These are phyloP conservation scores for Lepraria neglecta DNA, from an alignment of 495 filamentous ascomycete species.

Conservation along the genomic window DNA sequence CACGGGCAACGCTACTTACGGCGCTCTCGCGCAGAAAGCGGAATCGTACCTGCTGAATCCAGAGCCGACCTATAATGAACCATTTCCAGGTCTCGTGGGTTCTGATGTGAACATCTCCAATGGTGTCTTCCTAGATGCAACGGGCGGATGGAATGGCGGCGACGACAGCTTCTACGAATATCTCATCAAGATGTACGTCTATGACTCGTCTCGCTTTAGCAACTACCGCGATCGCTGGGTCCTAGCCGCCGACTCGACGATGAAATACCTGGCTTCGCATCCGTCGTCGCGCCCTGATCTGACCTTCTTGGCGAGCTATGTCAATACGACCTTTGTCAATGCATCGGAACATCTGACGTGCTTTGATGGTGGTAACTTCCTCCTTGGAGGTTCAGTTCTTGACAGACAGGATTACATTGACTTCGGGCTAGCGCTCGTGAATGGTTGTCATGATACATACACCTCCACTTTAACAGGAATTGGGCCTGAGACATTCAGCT, in stretches of 20 bases:
- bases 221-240: slow-evolving; percentile 70
- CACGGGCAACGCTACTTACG: slow-evolving; percentile 59
- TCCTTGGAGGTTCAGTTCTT: slow-evolving; percentile 73
- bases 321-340: slow-evolving; percentile 45
- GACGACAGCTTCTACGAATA: slow-evolving; percentile 88
- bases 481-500: slow-evolving; percentile 71
- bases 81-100: slow-evolving; percentile 74
- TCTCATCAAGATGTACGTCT: slow-evolving; percentile 88
- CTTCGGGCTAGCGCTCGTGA: slow-evolving; percentile 68
- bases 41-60: slow-evolving; percentile 69
- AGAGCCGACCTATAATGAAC: slow-evolving; percentile 53
- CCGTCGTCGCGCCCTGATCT: slow-evolving; percentile 62
- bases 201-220: slow-evolving; percentile 59
- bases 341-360: slow-evolving; percentile 66
- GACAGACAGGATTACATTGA: slow-evolving; percentile 56
- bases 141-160: slow-evolving; percentile 74
- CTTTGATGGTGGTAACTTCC: slow-evolving; percentile 82
- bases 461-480: slow-evolving; percentile 60
- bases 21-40: slow-evolving; percentile 56
- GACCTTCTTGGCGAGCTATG: slow-evolving; percentile 65
- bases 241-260: slow-evolving; percentile 68
- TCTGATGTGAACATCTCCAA: slow-evolving; percentile 56
- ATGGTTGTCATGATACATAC: slow-evolving; percentile 73
- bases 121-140: slow-evolving; percentile 60
- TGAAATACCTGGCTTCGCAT: slow-evolving; percentile 65